Evolutionary conservation across 108 stramenopile species (phyloP), one percentile per base, ranked within the genome.

Genomic region (Nitzschia palea): DNA sequence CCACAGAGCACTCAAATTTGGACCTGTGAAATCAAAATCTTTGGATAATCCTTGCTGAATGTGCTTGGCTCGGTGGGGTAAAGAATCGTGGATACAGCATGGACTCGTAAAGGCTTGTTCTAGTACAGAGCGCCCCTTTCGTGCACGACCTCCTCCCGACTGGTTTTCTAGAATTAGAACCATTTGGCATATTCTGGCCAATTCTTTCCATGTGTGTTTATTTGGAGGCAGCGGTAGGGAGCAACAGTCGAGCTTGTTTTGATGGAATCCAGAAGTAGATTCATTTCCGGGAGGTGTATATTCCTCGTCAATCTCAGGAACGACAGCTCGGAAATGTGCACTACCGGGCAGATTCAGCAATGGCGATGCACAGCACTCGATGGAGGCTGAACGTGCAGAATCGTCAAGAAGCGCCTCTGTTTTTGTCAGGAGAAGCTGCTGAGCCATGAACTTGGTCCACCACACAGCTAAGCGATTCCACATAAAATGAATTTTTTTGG

Each of bases 1-100:
- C 79, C 79, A 85, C 4, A 85, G 67, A 3, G 80, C 80, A 10
- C 80, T 42, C 27, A 85, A 44, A 71, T 85, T 77, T 4, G 27
- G 28, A 28, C 54, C 50, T 20, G 27, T 6, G 47, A 74, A 74
- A 9, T 66, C 57, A 68, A 40, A 77, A 1, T 59, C 4, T 1
- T 32, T 33, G 28, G 51, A 36, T 2, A 30, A 4, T 14, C 31
- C 25, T 43, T 58, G 36, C 3, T 44, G 33, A 53, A 25, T 4
- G 2, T 68, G 55, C 51, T 20, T 65, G 48, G 3, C 26, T 30
- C 55, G 62, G 23, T 34, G 33, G 37, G 18, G 18, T 26, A 40
- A 45, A 9, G 32, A 23, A 6, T 66, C 50, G 40, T 60, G 26
- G 2, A 61, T 29, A 34, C 65, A 67, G 23, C 27, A 35, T 32